These are phyloP conservation scores for Phytopythium mirpurense DNA, from an alignment of 352 stramenopile genomes.

Conservation along the genomic window DNA sequence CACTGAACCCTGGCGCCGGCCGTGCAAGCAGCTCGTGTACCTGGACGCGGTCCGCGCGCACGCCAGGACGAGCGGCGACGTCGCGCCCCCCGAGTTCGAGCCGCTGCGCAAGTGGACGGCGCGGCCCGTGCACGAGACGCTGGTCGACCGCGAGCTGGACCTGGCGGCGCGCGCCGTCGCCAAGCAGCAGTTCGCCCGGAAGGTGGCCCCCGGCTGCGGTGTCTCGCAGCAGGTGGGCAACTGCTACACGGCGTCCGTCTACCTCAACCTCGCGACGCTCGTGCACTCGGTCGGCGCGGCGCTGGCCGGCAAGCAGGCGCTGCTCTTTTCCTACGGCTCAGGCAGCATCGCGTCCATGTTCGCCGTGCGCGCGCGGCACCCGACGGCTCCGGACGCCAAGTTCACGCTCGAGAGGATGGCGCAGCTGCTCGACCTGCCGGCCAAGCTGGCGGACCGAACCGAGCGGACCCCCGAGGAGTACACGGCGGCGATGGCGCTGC, in stretches of 20 bases:
- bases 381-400: conserved; percentile 10
- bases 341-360: conserved; percentile 97
- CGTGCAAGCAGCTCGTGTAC: conserved; percentile 38
- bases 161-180: conserved; percentile 77
- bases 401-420: conserved; percentile 92
- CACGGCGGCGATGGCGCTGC: conserved; percentile 87
- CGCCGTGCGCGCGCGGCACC: conserved; percentile 38
- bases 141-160: conserved; percentile 90
- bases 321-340: conserved; percentile 97
- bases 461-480: conserved; percentile 89
- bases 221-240: conserved; percentile 92
- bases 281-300: conserved; percentile 50
- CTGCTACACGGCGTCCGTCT: conserved; percentile 96
- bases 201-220: conserved; percentile 81
- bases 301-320: conserved; percentile 70
- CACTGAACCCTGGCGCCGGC: not conserved
- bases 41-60: conserved; percentile 40
- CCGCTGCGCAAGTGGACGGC: conserved; percentile 51
- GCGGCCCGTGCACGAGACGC: conserved; percentile 88
- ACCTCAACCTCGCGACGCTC: conserved; percentile 94
- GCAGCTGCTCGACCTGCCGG: conserved; percentile 70
- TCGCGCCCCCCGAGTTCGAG: conserved; percentile 19
- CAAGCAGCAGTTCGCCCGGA: conserved; percentile 64
- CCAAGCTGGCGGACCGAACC: conserved; percentile 77
- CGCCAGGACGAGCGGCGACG: conserved; percentile 1